Base-by-base conservation (phyloP, 257 asterid genomes). In the Ocimum tenuiflorum region DNA sequence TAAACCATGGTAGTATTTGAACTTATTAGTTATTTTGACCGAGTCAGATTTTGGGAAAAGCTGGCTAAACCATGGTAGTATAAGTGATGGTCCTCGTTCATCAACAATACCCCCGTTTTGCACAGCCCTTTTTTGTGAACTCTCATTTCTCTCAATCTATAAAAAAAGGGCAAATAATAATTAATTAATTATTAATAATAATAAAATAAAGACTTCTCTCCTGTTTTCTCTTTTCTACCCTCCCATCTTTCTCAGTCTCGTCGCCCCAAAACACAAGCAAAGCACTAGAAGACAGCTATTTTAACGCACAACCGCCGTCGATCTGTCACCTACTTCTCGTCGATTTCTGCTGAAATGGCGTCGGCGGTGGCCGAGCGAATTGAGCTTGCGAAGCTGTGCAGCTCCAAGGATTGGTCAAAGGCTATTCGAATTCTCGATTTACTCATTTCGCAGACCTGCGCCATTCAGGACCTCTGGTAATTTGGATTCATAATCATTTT, bases 371-470 rank as follows among this genome's bases (percentile, higher is more conserved):
- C 82, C 50, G 87, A 86, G 75, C 82, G 99, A 56, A 73, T 84
- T 56, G 86, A 92, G 79, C 89, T 92, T 49, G 96, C 88, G 61
- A 87, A 81, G 88, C 91, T 86, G 20, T 92, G 99, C 79, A 65
- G 85, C 79, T 73, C 95, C 31, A 89, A 83, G 80, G 97, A 92
- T 70, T 92, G 99, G 99, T 92, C 99, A 46, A 92, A 89, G 83
- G 99, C 99, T 12, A 92, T 92, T 52, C 97, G 99, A 35, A 73
- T 87, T 74, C 96, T 92, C 77, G 97, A 92, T 83, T 81, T 90
- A 48, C 84, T 92, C 63, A 77, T 92, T 14, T 72, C 96, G 8
- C 72, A 71, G 57, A 79, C 94, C 54, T 81, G 81, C 73, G 70
- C 51, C 77, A 78, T 88, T 69, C 97, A 92, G 80, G 99, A 92